phyloP scores from a whole-genome alignment of 2,329 filamentous ascomycete species.

The Ceratocystis alfenasii region DNA sequence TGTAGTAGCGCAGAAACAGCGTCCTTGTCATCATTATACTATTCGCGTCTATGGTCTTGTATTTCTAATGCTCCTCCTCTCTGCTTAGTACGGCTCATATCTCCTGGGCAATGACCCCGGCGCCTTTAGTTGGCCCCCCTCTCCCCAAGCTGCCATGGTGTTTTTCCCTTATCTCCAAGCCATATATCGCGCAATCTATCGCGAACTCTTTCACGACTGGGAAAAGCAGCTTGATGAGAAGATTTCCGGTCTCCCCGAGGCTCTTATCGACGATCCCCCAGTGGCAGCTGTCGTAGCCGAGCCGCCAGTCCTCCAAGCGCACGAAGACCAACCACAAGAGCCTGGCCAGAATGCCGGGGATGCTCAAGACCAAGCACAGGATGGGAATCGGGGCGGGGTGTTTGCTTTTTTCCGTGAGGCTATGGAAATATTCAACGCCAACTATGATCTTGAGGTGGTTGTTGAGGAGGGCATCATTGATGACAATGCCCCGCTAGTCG shows the following conservation, averaged over 20 bases:
- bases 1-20: background rate
- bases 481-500: conserved; percentile 23
- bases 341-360: background rate
- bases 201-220: conserved; percentile 35
- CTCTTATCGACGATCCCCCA: conserved; percentile 24
- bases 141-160: conserved; percentile 39
- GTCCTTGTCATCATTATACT: background rate
- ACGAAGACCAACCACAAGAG: background rate
- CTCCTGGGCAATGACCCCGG: conserved; percentile 36
- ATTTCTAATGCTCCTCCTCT: conserved; percentile 29
- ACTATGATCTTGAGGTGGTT: conserved; percentile 23
- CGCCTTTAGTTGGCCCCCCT: conserved; percentile 43
- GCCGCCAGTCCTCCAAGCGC: background rate
- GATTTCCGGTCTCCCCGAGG: conserved; percentile 32
- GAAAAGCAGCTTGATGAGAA: conserved; percentile 40
- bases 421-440: conserved; percentile 14
- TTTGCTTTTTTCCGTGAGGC: conserved; percentile 10
- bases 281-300: background rate
- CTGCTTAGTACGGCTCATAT: conserved; percentile 38
- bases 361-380: conserved; percentile 24
- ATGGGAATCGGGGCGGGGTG: conserved; percentile 25
- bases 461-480: conserved; percentile 28
- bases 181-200: conserved; percentile 38
- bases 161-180: conserved; percentile 38
- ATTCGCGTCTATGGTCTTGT: background rate